Evolutionary conservation across 75 land plant species (phyloP), one percentile per base, ranked within the genome.

Genomic region (Selaginella moellendorffii): DNA sequence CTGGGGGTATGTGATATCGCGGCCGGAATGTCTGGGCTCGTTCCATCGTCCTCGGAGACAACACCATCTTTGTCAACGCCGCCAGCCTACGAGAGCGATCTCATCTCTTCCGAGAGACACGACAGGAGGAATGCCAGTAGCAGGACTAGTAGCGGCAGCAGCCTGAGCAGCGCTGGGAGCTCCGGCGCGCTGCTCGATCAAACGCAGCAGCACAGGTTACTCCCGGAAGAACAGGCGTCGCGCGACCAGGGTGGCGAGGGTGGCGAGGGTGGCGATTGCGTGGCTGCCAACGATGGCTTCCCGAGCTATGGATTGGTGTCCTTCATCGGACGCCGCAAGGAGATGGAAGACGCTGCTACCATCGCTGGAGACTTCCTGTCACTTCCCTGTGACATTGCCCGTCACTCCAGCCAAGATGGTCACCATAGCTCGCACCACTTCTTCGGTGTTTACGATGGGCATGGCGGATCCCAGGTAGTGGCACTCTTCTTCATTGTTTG

Each of bases 321-420:
- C 0, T 85, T 20, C 72, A 83, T 74, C 14, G 90, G 90, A 24
- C 68, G 81, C 65, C 74, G 90, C 65, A 81, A 78, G n/a, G 91
- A 87, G 52, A 87, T 87, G 91, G 91, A 87, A 66, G 91, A 87
- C 69, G 80, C 85, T 21, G 52, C 77, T 52, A 73, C 78, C 2
- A 64, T 67, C 2, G 72, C 70, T 9, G 85, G 82, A 14, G 23
- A 59, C 0, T 82, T 85, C 52, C 28, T 64, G 0, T 65, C 67
- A 27, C 70, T 85, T 53, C 89, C 86, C 80, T 2, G 66, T 63
- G 62, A 71, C 61, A 53, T 72, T 72, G 22, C 61, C 28, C 12
- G 74, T 69, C 26, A 63, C 63, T 36, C 8, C 78, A 76, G 54
- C 71, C 69, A 14, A 26, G 68, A 26, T 65, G 53, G 26, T 56